A percentile compares a stretch with the other conserved stretches of the same genome.
These are phyloP conservation scores for Silene conica DNA, from an alignment of 148 eudicot species.

Conservation along the genomic window DNA sequence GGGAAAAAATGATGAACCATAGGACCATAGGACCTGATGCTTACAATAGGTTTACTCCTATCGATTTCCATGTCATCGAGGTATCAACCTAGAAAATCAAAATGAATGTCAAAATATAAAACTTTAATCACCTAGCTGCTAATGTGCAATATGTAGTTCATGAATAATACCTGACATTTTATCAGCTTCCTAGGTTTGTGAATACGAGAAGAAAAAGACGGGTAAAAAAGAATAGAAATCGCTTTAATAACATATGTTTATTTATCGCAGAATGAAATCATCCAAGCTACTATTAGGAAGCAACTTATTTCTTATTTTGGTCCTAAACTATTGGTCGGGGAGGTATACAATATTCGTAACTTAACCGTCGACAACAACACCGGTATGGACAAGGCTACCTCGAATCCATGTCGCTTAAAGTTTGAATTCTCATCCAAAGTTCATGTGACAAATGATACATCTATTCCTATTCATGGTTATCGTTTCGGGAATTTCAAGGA, in stretches of 20 bases:
- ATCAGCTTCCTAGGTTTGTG: too few relatives aligned
- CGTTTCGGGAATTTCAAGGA: neutral
- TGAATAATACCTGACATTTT: too few relatives aligned
- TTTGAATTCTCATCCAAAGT: neutral
- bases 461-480: neutral
- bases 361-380: neutral
- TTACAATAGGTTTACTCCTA: too few relatives aligned
- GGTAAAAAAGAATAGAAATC: too few relatives aligned
- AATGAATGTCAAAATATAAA: neutral
- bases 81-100: conserved; percentile 68
- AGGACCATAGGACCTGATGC: too few relatives aligned
- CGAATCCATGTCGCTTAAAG: neutral
- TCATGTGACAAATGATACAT: neutral
- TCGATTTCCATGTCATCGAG: conserved; percentile 83
- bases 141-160: too few relatives aligned
- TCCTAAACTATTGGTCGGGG: neutral
- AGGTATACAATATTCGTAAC: neutral
- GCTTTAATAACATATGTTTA: too few relatives aligned
- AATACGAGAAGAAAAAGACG: too few relatives aligned
- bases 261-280: neutral
- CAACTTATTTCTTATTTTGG: neutral
- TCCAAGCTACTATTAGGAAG: neutral
- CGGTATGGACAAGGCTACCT: neutral
- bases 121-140: neutral
- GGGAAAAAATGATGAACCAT: too few relatives aligned